A percentile compares a stretch with the other conserved stretches of the same genome.
phyloP scores from a whole-genome alignment of 768 basidiomycete genomes.

The Collybia sordida region DNA sequence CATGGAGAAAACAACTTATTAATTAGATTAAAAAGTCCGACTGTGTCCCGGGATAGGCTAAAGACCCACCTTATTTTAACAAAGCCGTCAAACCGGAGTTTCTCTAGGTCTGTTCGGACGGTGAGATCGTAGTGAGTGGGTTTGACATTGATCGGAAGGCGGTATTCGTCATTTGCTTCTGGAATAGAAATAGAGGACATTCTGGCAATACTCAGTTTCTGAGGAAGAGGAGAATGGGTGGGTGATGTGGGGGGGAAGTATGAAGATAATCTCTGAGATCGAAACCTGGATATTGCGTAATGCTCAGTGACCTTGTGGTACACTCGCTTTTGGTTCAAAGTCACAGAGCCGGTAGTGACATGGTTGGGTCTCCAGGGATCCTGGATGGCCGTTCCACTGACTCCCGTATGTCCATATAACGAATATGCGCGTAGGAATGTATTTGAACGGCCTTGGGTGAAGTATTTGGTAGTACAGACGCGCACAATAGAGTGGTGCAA shows the following conservation, averaged over 20 bases:
- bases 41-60: neutral
- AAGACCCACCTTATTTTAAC: conserved; percentile 64
- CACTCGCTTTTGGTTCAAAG: conserved; percentile 8
- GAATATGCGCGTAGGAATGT: neutral
- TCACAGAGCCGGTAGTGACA: conserved; percentile 3
- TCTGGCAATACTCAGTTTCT: conserved; percentile 16
- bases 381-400: neutral
- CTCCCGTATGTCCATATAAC: neutral
- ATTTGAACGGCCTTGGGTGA: conserved; percentile 1
- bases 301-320: conserved; percentile 15
- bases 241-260: conserved; percentile 2
- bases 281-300: conserved; percentile 6
- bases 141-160: conserved; percentile 66
- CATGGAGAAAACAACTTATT: conserved; percentile 1
- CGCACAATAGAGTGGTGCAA: conserved; percentile 9
- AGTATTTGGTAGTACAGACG: conserved; percentile 6
- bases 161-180: conserved; percentile 38
- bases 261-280: too few relatives aligned
- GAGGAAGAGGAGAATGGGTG: conserved; percentile 11
- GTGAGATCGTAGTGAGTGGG: conserved; percentile 79
- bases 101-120: conserved; percentile 79
- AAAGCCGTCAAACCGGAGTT: conserved; percentile 73
- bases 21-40: neutral
- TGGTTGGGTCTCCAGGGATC: neutral
- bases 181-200: conserved; percentile 26